Evolutionary conservation across 305 asterid species (phyloP), one percentile per base, ranked within the genome.

Genomic region (Vinca major): DNA sequence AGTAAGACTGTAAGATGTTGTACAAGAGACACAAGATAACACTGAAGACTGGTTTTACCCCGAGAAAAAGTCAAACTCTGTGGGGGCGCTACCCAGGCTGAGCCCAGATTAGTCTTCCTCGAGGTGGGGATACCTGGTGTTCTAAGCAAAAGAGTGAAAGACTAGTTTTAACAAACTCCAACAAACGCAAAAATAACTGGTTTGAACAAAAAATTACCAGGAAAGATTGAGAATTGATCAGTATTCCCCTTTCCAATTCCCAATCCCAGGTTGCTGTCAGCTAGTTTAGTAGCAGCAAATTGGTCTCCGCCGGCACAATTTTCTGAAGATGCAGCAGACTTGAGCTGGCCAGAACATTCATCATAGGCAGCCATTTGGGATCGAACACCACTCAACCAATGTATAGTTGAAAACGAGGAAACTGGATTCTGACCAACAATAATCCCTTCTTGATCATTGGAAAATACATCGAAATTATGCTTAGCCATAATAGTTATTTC

Each of bases 331-430:
- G 76, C 12, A 53, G 74, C 12, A 53, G 74, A 9, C 39, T 76
- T 76, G 67, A 76, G 43, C 33, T 48, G 79, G 53, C 63, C 77
- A 60, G 71, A 76, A 72, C 67, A 74, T n/a, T 76, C 75, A 66
- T 20, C 76, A 51, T 5, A 76, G 60, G 50, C 67, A 7, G 55
- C 50, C 50, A 74, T 63, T 54, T 76, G 80, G 63, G 74, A 58
- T 61, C 77, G 74, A 51, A 72, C 63, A 19, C 75, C 76, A 37
- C 50, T 45, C 84, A 78, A 73, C 79, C 84, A 76, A 44, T 79
- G 74, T 66, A 54, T 68, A 6, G 73, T 5, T 11, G 77, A 39
- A 40, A 71, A 70, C 12, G 75, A 10, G 21, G 45, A 67, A 43
- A 43, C 26, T 17, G 73, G 62, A 61, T 51, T 71, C 19, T 58